Percentiles rank a stretch among this genome's conserved stretches.
Evolutionary conservation across 2,329 filamentous ascomycete species (phyloP).

Genomic region (Penicillium digitatum): DNA sequence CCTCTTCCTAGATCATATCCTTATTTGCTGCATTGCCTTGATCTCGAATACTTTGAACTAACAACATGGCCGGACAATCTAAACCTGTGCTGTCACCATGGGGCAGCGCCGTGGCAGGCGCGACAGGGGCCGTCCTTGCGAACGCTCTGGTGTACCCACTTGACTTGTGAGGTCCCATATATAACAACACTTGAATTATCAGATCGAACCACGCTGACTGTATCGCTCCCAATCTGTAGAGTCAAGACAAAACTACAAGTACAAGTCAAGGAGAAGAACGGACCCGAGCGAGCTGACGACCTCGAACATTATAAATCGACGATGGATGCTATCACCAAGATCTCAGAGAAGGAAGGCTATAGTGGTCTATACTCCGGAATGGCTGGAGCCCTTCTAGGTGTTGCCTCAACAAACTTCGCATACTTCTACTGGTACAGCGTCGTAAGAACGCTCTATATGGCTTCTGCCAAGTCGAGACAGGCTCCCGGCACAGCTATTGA

Average conservation of each 20-base stretch:
- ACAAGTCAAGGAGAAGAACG: constrained; percentile 67
- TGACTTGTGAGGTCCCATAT: constrained; percentile 69
- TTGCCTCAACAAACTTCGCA: constrained; percentile 96
- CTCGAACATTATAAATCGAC: constrained; percentile 79
- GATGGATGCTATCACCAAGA: constrained; percentile 81
- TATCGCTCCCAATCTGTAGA: constrained; percentile 46
- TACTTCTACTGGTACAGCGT: constrained; percentile 99
- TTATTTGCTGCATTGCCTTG: constrained; percentile 2
- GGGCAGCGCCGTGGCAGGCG: constrained; percentile 88
- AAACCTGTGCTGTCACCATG: constrained; percentile 80
- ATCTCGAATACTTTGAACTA: constrained; percentile 1
- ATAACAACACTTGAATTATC: not conserved
- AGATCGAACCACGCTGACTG: constrained; percentile 13
- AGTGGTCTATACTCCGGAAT: constrained; percentile 85
- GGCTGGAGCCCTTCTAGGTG: constrained; percentile 77
- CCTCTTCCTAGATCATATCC: constrained; percentile 1
- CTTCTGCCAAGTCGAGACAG: constrained; percentile 54
- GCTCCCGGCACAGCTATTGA: constrained; percentile 76
- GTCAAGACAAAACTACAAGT: constrained; percentile 96
- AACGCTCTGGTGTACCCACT: constrained; percentile 95
- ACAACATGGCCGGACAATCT: constrained; percentile 52
- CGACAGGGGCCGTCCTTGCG: constrained; percentile 86
- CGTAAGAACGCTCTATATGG: constrained; percentile 74
- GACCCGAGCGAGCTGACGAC: constrained; percentile 42
- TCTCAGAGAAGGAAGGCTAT: constrained; percentile 74